Evolutionary conservation across 345 rosid genomes (phyloP).

Genomic region (Leavenworthia alabamica): DNA sequence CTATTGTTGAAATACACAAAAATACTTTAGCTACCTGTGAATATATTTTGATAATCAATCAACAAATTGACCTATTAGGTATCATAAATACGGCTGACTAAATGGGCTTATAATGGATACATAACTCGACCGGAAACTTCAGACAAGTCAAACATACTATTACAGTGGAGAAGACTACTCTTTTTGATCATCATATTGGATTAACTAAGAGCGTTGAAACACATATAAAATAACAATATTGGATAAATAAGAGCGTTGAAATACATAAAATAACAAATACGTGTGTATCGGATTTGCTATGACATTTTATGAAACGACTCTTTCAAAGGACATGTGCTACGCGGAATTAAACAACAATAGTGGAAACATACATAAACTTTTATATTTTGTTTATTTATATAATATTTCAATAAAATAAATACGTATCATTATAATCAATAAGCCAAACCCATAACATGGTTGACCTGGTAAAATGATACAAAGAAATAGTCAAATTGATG

Average conservation of each 20-base stretch:
- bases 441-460: neutral
- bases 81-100: neutral
- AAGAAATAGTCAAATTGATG: neutral
- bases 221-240: neutral
- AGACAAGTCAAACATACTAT: neutral
- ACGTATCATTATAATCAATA: neutral
- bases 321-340: constrained; percentile 1
- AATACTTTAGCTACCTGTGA: too few relatives aligned
- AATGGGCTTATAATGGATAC: constrained; percentile 3
- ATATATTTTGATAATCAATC: neutral
- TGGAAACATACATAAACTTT: neutral
- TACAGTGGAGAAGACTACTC: neutral
- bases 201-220: neutral
- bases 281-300: neutral
- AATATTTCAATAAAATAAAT: neutral
- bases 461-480: neutral
- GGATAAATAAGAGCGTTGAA: neutral
- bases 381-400: neutral
- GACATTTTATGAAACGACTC: constrained; percentile 1
- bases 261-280: neutral
- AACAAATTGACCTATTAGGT: neutral
- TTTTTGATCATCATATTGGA: too few relatives aligned
- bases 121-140: neutral
- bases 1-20: too few relatives aligned
- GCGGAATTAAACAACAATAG: neutral